Evolutionary conservation across 176 grass and related monocot genomes (phyloP), one percentile per base, ranked within the genome.

Genomic region (Hsuehochloa calcarea): DNA sequence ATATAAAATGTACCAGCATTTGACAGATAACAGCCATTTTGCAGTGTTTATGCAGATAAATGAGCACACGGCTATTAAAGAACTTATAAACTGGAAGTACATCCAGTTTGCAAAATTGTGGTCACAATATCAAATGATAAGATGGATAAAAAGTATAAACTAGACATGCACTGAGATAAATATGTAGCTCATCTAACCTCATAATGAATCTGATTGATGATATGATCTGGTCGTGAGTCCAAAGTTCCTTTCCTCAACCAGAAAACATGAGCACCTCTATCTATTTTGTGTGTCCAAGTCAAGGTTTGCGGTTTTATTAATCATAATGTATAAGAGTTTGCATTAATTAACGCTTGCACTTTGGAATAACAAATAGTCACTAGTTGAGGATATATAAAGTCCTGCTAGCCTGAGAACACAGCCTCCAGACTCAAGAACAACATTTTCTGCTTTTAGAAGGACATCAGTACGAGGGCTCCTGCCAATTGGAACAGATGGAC

Each of bases 181-280:
- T 47, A 23, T 52, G 3, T 80, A 80, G 31, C 50, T 29, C 40
- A 68, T 72, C 55, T 74, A 80, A 98, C 96, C 92, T 99, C 96
- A 86, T 99, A 99, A 82, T 99, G 96, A 77, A 99, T 96, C 82
- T 94, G 93, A 72, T 99, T 94, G 78, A 99, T 67, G 41, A 94
- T 83, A 78, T 99, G 96, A 77, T 99, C 91, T 84, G 91, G 91
- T 34, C 84, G 81, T 4, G 88, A 41, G 84, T 99, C 96, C 54
- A 90, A 87, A 34, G 64, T 89, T 88, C 93, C 91, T 90, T 99
- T 99, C 52, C 49, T 74, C 81, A 99, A 80, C 89, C 91, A 96
- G 67, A 92, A 95, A 74, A 44, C 22, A 88, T 98, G 96, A 68
- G 96, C 96, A 84, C 93, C 96, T 87, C 96, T 96, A 83, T 94